A percentile compares a stretch with the other conserved stretches of the same genome.
These are phyloP conservation scores for Pseudogymnoascus sp. DNA, from an alignment of 2,329 filamentous ascomycete genomes.

Conservation along the genomic window DNA sequence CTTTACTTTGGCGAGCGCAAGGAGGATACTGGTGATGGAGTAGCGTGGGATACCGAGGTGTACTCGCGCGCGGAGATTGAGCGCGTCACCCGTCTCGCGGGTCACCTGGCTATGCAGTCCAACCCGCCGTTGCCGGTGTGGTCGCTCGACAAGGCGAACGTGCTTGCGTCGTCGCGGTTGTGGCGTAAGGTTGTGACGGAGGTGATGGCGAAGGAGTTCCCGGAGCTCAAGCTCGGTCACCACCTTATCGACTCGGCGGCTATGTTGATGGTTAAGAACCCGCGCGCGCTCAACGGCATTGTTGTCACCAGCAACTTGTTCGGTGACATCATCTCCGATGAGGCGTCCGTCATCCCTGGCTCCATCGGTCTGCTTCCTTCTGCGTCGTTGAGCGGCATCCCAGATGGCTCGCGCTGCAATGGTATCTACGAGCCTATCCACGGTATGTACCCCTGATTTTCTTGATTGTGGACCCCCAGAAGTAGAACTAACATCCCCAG, in stretches of 20 bases:
- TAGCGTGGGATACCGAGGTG: slow-evolving; percentile 75
- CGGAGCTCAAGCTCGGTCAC: slow-evolving; percentile 72
- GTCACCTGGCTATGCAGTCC: slow-evolving; percentile 67
- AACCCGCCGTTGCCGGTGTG: slow-evolving; percentile 70
- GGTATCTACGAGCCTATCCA: slow-evolving; percentile 98
- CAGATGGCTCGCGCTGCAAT: slow-evolving; percentile 75
- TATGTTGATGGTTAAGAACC: slow-evolving; percentile 97
- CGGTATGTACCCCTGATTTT: slow-evolving; percentile 42
- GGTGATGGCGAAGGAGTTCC: slow-evolving; percentile 81
- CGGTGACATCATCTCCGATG: slow-evolving; percentile 92
- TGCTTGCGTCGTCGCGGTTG: slow-evolving; percentile 78
- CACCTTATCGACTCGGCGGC: slow-evolving; percentile 95
- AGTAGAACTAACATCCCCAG: slow-evolving; percentile 32
- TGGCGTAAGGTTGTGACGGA: slow-evolving; percentile 85
- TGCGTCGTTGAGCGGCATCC: slow-evolving; percentile 77
- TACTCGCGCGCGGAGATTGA: slow-evolving; percentile 82
- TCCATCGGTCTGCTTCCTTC: slow-evolving; percentile 81
- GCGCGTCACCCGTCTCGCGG: slow-evolving; percentile 75
- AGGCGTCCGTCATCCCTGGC: slow-evolving; percentile 89
- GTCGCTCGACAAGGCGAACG: slow-evolving; percentile 94
- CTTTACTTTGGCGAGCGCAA: slow-evolving; percentile 92
- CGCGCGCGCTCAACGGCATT: slow-evolving; percentile 76
- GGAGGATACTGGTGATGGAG: slow-evolving; percentile 66
- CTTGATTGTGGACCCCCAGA: neutral
- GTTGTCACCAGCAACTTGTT: slow-evolving; percentile 91